These are phyloP conservation scores for Pseudocercospora musae DNA, from an alignment of 2,329 filamentous ascomycete genomes.

Conservation along the genomic window DNA sequence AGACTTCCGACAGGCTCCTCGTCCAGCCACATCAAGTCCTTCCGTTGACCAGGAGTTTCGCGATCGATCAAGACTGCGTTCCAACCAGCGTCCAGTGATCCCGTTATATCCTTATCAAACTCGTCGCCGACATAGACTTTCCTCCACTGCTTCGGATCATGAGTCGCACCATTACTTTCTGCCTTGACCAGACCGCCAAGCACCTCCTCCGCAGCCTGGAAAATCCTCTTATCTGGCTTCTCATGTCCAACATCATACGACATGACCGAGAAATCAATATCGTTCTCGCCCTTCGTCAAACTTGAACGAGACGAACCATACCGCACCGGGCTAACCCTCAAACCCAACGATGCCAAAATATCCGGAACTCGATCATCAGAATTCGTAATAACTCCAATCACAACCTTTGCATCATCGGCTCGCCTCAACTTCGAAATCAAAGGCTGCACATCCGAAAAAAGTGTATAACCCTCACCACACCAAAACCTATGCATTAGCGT, in stretches of 20 bases:
- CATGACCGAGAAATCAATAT: slow-evolving; percentile 54
- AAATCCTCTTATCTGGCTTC: slow-evolving; percentile 58
- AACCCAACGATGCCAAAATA: slow-evolving; percentile 53
- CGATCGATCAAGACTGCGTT: slow-evolving; percentile 44
- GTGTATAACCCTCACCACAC: slow-evolving; percentile 51
- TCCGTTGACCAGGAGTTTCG: slow-evolving; percentile 17
- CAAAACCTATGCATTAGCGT: slow-evolving; percentile 54
- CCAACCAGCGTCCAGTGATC: slow-evolving; percentile 50
- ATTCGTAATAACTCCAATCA: slow-evolving; percentile 61
- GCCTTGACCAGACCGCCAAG: slow-evolving; percentile 33
- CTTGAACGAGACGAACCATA: slow-evolving; percentile 31
- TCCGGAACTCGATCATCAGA: slow-evolving; percentile 59
- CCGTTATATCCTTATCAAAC: slow-evolving; percentile 49
- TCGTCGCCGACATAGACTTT: slow-evolving; percentile 57
- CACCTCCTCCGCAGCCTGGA: slow-evolving; percentile 52
- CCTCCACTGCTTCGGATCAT: slow-evolving; percentile 24
- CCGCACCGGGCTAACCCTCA: slow-evolving; percentile 45
- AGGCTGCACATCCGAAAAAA: slow-evolving; percentile 47
- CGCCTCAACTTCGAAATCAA: slow-evolving; percentile 45
- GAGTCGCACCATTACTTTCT: slow-evolving; percentile 28
- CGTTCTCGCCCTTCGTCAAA: neutral
- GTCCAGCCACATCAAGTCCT: slow-evolving; percentile 24
- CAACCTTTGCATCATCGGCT: slow-evolving; percentile 21
- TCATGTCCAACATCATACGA: slow-evolving; percentile 62
- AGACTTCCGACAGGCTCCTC: slow-evolving; percentile 15